Base-by-base conservation (phyloP, 176 grass and related monocot genomes). In the Echinochloa phyllopogon region DNA sequence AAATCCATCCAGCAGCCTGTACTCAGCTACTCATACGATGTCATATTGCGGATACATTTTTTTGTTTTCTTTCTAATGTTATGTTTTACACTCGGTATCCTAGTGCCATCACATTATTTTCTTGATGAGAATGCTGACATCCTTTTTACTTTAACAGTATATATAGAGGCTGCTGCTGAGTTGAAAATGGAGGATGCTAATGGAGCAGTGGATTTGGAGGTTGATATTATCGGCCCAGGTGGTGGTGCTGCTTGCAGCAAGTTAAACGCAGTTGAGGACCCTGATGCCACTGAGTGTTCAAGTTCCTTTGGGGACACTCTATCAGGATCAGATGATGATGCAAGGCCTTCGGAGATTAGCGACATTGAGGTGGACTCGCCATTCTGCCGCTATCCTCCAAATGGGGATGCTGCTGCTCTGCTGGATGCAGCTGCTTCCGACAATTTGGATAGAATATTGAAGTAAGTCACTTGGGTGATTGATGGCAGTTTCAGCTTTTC, bases 301-400 rank as follows among this genome's bases (percentile, higher is more conserved):
- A 98, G 96, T 83, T 98, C 96, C 21, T 98, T 98, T 47, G 96
- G 91, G 68, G 91, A 95, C 78, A 95, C 93, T 5, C 71, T 92
- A 27, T 95, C 95, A 0, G 96, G 89, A 16, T 95, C 91, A 16
- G 91, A 89, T 48, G 83, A 87, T 68, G 91, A 92, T 58, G 79
- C 83, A 82, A 95, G 89, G 57, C 84, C 67, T 53, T 88, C 67
- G 7, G 89, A 98, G 76, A 81, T 91, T 57, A 95, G 89, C 39
- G 93, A 94, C 82, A 88, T 86, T 70, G 96, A 98, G 84, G 93
- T 92, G 63, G 93, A 95, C 51, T 98, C 96, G 2, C 91, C 89
- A 13, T 95, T 95, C 79, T 90, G 84, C 79, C 84, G 79, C 40
- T 83, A 90, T 67, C 88, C 78, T 57, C 45, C 29, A 41, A 82